Conservation (phyloP, 139 green algal species). For the Tetradesmus lagerheimii region DNA sequence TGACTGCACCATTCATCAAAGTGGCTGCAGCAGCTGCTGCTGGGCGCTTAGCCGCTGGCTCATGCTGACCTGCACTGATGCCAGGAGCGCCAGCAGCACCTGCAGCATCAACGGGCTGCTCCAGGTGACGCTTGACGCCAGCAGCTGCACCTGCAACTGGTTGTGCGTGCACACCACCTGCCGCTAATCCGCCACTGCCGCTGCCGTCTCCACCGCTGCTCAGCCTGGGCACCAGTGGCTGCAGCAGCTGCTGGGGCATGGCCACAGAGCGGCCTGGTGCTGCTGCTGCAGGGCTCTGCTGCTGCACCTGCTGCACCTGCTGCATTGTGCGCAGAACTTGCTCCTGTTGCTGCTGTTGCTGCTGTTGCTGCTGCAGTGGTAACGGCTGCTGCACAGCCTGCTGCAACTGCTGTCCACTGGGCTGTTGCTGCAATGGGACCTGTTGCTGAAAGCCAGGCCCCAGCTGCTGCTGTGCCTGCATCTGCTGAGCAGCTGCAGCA, state of each 20-base stretch:
- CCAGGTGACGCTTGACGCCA: not conserved
- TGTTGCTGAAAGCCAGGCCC: not conserved
- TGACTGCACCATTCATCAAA: not conserved
- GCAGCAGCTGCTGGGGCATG: too few relatives aligned
- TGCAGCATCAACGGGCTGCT: not conserved
- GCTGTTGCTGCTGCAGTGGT: not conserved
- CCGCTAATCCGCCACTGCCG: not conserved
- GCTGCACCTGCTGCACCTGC: not conserved
- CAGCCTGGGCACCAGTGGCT: too few relatives aligned
- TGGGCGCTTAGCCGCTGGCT: not conserved
- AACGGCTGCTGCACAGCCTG: not conserved
- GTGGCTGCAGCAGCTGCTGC: not conserved
- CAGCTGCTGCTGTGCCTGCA: not conserved
- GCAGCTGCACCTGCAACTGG: not conserved
- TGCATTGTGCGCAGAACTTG: too few relatives aligned
- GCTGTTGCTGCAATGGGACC: not conserved
- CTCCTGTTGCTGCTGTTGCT: not conserved
- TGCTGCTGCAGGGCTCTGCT: too few relatives aligned
- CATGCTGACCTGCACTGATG: not conserved
- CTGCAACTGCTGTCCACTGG: not conserved
- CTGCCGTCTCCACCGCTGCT: too few relatives aligned
- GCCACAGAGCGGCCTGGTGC: too few relatives aligned
- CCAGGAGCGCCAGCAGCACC: not conserved
- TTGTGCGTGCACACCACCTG: not conserved
- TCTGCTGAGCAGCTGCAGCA: not conserved